These are phyloP conservation scores for Gastrodia elata DNA, from an alignment of 106 monocot genomes.

Conservation along the genomic window DNA sequence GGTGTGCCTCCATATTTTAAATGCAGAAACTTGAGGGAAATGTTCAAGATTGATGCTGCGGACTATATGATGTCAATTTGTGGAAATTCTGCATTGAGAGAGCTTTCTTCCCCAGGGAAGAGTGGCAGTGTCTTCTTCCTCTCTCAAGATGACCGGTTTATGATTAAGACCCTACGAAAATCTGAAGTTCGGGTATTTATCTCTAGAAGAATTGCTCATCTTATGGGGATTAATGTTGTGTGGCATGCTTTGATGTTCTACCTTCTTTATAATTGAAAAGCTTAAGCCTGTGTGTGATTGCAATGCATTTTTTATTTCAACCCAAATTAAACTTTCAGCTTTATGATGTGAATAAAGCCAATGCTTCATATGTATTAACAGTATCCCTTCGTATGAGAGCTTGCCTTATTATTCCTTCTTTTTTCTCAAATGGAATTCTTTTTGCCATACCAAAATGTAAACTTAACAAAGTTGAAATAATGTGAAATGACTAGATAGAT, in stretches of 20 bases:
- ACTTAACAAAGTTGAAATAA: neutral
- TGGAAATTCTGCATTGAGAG: constrained; percentile 87
- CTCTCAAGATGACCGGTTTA: constrained; percentile 98
- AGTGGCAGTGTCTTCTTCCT: constrained; percentile 98
- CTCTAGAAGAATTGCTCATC: neutral
- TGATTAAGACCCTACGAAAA: constrained; percentile 97
- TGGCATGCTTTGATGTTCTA: neutral
- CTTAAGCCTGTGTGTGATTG: neutral
- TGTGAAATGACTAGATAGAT: too few relatives aligned
- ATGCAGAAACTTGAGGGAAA: constrained; percentile 74
- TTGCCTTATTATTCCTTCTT: too few relatives aligned
- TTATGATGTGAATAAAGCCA: neutral
- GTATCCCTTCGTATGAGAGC: neutral
- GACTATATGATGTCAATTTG: constrained; percentile 99
- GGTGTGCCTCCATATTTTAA: constrained; percentile 2
- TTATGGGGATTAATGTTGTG: neutral
- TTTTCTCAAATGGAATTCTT: too few relatives aligned
- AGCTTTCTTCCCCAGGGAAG: constrained; percentile 96
- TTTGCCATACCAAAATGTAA: too few relatives aligned
- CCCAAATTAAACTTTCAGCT: neutral
- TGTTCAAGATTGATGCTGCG: constrained; percentile 98
- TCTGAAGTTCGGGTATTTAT: constrained; percentile 87
- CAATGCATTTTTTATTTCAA: neutral
- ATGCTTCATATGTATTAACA: neutral
- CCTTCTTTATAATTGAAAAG: neutral